Conservation (phyloP, 768 basidiomycete species). For the Naganishia onofrii region DNA sequence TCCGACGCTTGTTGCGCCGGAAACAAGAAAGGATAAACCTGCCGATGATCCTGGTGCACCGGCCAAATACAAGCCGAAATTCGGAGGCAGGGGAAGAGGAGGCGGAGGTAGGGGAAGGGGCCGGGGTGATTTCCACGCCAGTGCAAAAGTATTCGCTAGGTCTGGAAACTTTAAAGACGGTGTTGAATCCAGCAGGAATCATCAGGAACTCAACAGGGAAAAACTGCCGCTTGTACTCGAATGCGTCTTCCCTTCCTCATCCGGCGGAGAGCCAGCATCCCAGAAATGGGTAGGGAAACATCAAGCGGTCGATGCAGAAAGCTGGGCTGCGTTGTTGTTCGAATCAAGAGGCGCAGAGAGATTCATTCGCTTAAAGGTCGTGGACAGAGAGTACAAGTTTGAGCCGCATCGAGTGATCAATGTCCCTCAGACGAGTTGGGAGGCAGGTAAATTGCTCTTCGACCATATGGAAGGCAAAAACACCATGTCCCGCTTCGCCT, state of each 20-base stretch:
- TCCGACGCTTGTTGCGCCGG: conserved; percentile 26
- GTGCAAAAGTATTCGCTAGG: conserved; percentile 9
- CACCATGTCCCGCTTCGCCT: conserved; percentile 7
- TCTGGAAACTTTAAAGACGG: conserved; percentile 20
- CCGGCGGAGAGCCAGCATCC: not conserved
- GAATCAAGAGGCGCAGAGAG: not conserved
- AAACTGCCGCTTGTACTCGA: conserved; percentile 25
- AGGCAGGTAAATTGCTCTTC: conserved; percentile 1
- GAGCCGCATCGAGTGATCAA: conserved; percentile 22
- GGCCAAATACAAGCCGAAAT: conserved; percentile 8
- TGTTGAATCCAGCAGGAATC: not conserved
- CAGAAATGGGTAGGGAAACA: conserved; percentile 21
- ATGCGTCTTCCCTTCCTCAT: conserved; percentile 21
- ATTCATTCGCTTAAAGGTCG: not conserved
- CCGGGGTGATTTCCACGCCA: not conserved
- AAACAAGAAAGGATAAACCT: not conserved
- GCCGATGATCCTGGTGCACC: not conserved
- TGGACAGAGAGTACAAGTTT: conserved; percentile 24
- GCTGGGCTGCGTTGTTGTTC: conserved; percentile 17
- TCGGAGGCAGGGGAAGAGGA: not conserved
- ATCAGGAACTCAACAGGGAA: conserved; percentile 24
- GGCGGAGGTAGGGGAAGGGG: conserved; percentile 5
- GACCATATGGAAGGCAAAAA: conserved; percentile 21
- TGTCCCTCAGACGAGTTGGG: conserved; percentile 15
- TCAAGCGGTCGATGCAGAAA: conserved; percentile 2